phyloP scores from a whole-genome alignment of 2,329 filamentous ascomycete genomes.

The Penicillium crustosum region DNA sequence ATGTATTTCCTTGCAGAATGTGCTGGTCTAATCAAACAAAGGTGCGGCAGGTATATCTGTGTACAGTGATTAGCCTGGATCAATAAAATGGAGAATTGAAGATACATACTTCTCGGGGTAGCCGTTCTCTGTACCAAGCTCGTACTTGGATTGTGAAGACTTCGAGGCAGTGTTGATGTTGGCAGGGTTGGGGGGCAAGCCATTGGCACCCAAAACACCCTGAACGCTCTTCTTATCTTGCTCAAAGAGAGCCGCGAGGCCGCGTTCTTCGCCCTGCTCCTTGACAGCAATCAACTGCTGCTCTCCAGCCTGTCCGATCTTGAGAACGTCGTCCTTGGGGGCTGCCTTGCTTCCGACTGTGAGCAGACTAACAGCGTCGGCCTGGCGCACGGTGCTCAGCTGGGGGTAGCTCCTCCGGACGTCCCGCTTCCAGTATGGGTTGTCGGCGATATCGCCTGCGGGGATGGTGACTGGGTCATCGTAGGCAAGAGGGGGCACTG shows the following conservation, averaged over 20 bases:
- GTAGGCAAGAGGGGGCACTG: constrained; percentile 68
- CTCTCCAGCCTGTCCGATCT: constrained; percentile 71
- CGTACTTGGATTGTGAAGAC: constrained; percentile 54
- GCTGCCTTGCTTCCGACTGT: constrained; percentile 76
- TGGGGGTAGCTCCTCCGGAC: constrained; percentile 76
- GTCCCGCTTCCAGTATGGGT: constrained; percentile 97
- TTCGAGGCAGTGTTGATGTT: constrained; percentile 55
- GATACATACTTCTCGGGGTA: constrained; percentile 67
- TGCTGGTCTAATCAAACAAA: constrained; percentile 39
- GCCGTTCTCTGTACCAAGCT: constrained; percentile 64
- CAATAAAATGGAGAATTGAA: constrained; percentile 20
- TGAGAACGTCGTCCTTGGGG: constrained; percentile 73
- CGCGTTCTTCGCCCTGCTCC: constrained; percentile 69
- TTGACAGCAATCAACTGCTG: constrained; percentile 74
- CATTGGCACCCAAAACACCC: constrained; percentile 69
- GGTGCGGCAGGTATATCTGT: constrained; percentile 48
- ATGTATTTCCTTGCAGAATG: constrained; percentile 5
- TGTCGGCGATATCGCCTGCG: constrained; percentile 85
- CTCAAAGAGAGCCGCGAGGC: constrained; percentile 72
- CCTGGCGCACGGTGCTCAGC: constrained; percentile 76
- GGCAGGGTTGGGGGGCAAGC: constrained; percentile 82
- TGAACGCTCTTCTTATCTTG: constrained; percentile 57
- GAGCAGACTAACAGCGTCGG: constrained; percentile 80
- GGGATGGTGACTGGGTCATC: constrained; percentile 80
- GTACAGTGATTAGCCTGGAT: constrained; percentile 16